Evolutionary conservation across 2,329 filamentous ascomycete genomes (phyloP), one percentile per base, ranked within the genome.

Genomic region (Pestalotiopsis sp.): DNA sequence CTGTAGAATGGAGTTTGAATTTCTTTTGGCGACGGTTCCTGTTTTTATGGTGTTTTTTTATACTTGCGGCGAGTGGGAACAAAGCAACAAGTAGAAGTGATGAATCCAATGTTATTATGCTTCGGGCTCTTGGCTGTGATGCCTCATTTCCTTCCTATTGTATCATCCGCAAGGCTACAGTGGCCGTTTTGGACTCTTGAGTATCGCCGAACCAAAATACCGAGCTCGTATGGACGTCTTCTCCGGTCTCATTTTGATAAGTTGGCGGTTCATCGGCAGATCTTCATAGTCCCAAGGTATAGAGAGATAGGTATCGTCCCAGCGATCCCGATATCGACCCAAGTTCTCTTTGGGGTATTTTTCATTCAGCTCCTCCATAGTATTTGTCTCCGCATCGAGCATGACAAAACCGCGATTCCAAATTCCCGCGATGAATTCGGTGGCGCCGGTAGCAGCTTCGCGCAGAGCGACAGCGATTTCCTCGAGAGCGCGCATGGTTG

Each of bases 231-330:
- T 66, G 36, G 74, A 62, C 27, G 69, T 73, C 13, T 23, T 69
- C 66, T 78, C 76, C 1, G 76, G 76, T 70, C 67, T 70, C 0
- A 77, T 38, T 67, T 77, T 78, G 23, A 68, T 67, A 0, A 79
- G 70, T 5, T 67, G 67, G 23, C 71, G 70, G 20, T 62, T 66
- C 38, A 67, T 67, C 36, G 31, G 60, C 0, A 66, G 58, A 2
- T 60, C 63, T 12, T 57, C 57, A 4, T 58, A 63, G 3, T 65
- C 23, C 59, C 70, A 74, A 1, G 71, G 72, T 5, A 75, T n/a
- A 7, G 70, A 66, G 9, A 74, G 65, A 67, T 79, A 78, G 58
- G 66, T 52, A 62, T 78, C 76, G 7, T 73, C 76, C 62, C 76
- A 78, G 31, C 77, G 75, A 56, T 79, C 77, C 70, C 71, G 36